phyloP scores from a whole-genome alignment of 2,329 filamentous ascomycete species.

The Cadophora malorum region DNA sequence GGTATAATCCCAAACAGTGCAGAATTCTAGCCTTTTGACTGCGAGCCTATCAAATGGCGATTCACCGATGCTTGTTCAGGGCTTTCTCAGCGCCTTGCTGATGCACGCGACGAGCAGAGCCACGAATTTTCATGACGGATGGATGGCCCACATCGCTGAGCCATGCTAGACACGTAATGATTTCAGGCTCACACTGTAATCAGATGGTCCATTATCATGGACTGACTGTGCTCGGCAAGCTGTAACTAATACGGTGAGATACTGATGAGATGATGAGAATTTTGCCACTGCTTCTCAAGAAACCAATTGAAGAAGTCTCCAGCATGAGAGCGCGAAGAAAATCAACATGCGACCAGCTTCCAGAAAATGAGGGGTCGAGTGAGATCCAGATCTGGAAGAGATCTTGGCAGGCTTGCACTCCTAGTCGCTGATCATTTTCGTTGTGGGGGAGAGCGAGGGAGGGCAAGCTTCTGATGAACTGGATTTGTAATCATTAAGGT shows the following conservation, averaged over 20 bases:
- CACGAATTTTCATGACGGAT: slow-evolving; percentile 21
- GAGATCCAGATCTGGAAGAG: slow-evolving; percentile 16
- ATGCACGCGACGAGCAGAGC: slow-evolving; percentile 23
- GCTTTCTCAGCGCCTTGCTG: slow-evolving; percentile 23
- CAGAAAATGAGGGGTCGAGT: slow-evolving; percentile 4
- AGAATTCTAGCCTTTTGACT: slow-evolving; percentile 5
- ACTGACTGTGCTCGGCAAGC: slow-evolving; percentile 2
- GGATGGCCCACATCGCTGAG: slow-evolving; percentile 17
- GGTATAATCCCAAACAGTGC: not conserved
- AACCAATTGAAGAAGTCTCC: not conserved
- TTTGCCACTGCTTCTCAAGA: not conserved
- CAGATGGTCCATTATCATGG: not conserved
- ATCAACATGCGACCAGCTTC: slow-evolving; percentile 12
- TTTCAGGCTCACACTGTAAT: slow-evolving; percentile 3
- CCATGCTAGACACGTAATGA: slow-evolving; percentile 25
- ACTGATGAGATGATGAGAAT: not conserved
- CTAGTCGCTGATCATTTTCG: slow-evolving; percentile 22
- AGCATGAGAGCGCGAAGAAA: not conserved
- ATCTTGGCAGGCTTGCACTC: slow-evolving; percentile 18
- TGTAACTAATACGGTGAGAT: not conserved
- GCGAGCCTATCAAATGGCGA: not conserved
- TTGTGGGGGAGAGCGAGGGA: not conserved
- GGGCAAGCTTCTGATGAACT: not conserved
- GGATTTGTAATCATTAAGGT: slow-evolving; percentile 6
- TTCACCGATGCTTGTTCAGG: slow-evolving; percentile 14